These are phyloP conservation scores for Hyphopichia wangnamkhiaoensis DNA, from an alignment of 1,139 yeast species.

Conservation along the genomic window DNA sequence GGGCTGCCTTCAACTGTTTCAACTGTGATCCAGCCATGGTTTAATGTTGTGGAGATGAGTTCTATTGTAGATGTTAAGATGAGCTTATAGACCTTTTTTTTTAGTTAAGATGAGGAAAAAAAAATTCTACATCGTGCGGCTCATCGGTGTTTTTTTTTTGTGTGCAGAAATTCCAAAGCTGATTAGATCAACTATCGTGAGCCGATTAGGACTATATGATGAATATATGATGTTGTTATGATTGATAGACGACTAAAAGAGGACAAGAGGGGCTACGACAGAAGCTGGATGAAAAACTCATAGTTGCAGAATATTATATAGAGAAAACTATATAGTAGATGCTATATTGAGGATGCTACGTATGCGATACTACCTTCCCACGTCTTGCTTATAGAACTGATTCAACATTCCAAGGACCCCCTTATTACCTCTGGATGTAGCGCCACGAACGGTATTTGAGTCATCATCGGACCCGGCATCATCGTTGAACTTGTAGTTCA, in stretches of 20 bases:
- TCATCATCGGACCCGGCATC: slow-evolving; percentile 31
- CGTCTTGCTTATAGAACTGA: slow-evolving; percentile 71
- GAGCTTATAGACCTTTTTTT: neutral
- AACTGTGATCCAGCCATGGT: slow-evolving; percentile 88
- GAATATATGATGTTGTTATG: no score
- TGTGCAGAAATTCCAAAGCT: no score
- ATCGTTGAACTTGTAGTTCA: slow-evolving; percentile 28
- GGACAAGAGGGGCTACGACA: no score
- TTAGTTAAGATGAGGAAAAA: neutral
- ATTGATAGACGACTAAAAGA: no score
- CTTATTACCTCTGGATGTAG: slow-evolving; percentile 26
- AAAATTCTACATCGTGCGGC: slow-evolving; percentile 12
- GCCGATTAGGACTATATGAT: no score
- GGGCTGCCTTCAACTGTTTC: slow-evolving; percentile 74
- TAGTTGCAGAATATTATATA: no score
- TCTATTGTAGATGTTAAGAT: neutral
- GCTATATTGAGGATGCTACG: no score
- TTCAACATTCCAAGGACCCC: slow-evolving; percentile 85
- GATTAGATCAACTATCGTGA: no score
- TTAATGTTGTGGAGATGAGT: neutral
- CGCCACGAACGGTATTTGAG: slow-evolving; percentile 22
- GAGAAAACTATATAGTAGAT: no score
- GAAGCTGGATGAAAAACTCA: no score
- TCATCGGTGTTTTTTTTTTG: slow-evolving; percentile 4
- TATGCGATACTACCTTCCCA: no score